phyloP scores from a whole-genome alignment of 768 basidiomycete species.

The Russula lepida region DNA sequence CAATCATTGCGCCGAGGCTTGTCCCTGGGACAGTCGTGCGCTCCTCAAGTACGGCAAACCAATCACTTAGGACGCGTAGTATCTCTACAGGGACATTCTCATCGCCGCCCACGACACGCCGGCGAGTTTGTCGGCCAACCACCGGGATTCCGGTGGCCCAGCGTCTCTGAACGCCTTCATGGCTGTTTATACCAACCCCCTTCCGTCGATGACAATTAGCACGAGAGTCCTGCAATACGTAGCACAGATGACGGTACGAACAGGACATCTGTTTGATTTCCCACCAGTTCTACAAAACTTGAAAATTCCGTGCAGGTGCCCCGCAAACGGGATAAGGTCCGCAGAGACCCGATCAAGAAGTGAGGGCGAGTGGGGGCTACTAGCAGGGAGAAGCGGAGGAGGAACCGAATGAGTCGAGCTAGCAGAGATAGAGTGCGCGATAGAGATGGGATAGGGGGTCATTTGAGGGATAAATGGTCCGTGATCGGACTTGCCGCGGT shows the following conservation, averaged over 20 bases:
- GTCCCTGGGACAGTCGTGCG: slow-evolving; percentile 48
- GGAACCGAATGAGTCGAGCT: not conserved
- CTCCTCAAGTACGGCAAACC: slow-evolving; percentile 51
- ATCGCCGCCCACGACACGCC: slow-evolving; percentile 33
- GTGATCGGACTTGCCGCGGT: not conserved
- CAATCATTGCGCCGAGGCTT: slow-evolving; percentile 44
- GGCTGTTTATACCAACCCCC: not conserved
- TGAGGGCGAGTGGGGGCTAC: not conserved
- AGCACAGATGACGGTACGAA: not conserved
- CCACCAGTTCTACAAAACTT: not conserved
- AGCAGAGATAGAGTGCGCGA: not conserved
- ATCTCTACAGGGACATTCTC: slow-evolving; percentile 54
- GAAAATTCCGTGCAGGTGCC: not conserved
- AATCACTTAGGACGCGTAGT: slow-evolving; percentile 46
- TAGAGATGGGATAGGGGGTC: not conserved
- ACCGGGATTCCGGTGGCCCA: slow-evolving; percentile 5
- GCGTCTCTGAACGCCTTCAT: slow-evolving; percentile 11
- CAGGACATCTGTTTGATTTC: not conserved
- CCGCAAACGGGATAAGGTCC: slow-evolving; percentile 3
- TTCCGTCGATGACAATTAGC: not conserved
- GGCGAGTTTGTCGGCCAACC: slow-evolving; percentile 26
- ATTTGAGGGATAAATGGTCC: not conserved
- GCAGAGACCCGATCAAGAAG: not conserved
- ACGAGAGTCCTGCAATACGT: not conserved
- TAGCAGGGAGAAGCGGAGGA: not conserved